These are phyloP conservation scores for Melampsora larici-populina DNA, from an alignment of 1,284 basidiomycete species.

Conservation along the genomic window DNA sequence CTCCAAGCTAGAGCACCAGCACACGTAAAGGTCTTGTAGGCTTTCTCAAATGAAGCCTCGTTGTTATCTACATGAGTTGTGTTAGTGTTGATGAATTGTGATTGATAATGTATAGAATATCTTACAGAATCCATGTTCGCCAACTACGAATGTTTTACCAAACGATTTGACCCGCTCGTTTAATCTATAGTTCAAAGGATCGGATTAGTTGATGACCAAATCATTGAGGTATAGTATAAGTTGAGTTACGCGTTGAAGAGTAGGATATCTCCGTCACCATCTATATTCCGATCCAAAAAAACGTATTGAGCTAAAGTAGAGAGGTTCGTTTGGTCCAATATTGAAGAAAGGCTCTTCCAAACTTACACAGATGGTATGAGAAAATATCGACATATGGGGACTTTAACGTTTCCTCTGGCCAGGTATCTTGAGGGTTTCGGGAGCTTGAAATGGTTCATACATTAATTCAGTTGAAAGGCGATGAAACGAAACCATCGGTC, in stretches of 20 bases:
- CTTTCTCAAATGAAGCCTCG: background rate
- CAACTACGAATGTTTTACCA: slow-evolving; percentile 1
- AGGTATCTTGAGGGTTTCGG: background rate
- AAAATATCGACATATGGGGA: background rate
- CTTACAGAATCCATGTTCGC: slow-evolving; percentile 19
- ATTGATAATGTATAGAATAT: background rate
- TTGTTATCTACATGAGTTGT: background rate
- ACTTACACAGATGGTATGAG: slow-evolving; percentile 2
- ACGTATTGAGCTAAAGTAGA: background rate
- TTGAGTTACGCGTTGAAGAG: background rate
- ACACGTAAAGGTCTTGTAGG: background rate
- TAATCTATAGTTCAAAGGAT: background rate
- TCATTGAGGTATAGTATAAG: background rate
- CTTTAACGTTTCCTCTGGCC: slow-evolving; percentile 2
- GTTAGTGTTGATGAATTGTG: background rate
- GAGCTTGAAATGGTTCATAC: background rate
- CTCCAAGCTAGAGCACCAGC: slow-evolving; percentile 1
- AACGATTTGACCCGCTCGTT: background rate
- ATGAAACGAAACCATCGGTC: background rate
- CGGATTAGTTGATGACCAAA: background rate
- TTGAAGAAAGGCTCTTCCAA: background rate
- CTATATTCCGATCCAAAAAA: background rate
- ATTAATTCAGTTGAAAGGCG: background rate
- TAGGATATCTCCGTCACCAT: slow-evolving; percentile 10
- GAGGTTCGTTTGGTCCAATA: background rate